Evolutionary conservation across 306 rosid species (phyloP).

Genomic region (Malus sylvestris): DNA sequence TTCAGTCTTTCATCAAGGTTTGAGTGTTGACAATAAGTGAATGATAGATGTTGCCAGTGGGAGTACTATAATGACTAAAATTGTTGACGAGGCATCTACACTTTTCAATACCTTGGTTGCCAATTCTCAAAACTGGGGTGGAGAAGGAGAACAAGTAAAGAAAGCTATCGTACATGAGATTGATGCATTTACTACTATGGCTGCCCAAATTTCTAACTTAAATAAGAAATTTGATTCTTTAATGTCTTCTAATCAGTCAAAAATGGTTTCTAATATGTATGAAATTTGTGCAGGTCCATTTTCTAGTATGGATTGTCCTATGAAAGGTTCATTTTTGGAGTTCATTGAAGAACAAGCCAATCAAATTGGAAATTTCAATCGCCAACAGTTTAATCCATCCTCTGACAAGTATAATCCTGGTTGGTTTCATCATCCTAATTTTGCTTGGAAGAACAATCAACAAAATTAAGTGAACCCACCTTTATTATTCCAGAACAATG

Average conservation of each 20-base stretch:
- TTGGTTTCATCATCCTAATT: no score
- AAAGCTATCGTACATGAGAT: neutral
- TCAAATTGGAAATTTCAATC: no score
- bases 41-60: neutral
- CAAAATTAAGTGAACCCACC: neutral
- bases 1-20: neutral
- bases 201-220: neutral
- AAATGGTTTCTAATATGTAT: neutral
- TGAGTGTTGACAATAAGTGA: no score
- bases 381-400: neutral
- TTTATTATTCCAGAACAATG: no score
- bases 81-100: neutral
- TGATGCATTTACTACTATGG: neutral
- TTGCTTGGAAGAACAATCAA: neutral
- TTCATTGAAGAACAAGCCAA: neutral
- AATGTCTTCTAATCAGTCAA: neutral
- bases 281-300: neutral
- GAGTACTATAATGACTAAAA: neutral
- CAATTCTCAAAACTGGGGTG: neutral
- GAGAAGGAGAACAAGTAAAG: neutral
- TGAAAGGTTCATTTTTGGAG: neutral
- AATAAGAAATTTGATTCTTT: neutral
- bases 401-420: neutral
- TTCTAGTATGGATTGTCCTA: neutral
- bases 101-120: neutral